Evolutionary conservation across 495 filamentous ascomycete genomes (phyloP).

Genomic region (Penicillium argentinense): DNA sequence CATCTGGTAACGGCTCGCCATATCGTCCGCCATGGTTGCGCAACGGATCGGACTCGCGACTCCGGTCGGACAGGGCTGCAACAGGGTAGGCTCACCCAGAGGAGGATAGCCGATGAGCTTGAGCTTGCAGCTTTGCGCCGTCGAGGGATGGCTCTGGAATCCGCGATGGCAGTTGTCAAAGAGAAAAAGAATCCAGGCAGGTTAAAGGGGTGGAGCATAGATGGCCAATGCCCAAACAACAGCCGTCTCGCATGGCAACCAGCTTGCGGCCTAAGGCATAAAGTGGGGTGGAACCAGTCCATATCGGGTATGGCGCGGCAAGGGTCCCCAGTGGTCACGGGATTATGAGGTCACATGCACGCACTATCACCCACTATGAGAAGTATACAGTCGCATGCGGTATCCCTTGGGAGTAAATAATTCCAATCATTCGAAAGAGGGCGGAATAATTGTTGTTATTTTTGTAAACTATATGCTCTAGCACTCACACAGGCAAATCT

Average conservation of each 20-base stretch:
- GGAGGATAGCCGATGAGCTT: constrained; percentile 7
- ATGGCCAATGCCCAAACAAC: constrained; percentile 33
- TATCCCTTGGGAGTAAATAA: too few species aligned
- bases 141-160: constrained; percentile 7
- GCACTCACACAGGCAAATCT: neutral
- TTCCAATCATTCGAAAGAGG: too few species aligned
- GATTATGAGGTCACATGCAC: neutral
- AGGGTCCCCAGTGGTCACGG: constrained; percentile 4
- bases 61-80: constrained; percentile 20
- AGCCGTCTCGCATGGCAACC: constrained; percentile 46
- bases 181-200: constrained; percentile 13
- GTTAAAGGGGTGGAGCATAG: constrained; percentile 29
- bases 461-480: constrained; percentile 6
- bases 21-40: constrained; percentile 54
- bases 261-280: constrained; percentile 24
- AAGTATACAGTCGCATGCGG: too few species aligned
- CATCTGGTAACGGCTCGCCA: constrained; percentile 82
- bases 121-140: neutral
- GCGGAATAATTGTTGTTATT: neutral
- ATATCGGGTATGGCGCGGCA: constrained; percentile 7
- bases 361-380: too few species aligned
- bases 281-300: constrained; percentile 14
- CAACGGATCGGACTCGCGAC: constrained; percentile 16
- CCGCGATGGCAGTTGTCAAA: constrained; percentile 7
- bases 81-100: constrained; percentile 21